These are phyloP conservation scores for Tolypocladium paradoxum DNA, from an alignment of 2,329 filamentous ascomycete genomes.

Conservation along the genomic window DNA sequence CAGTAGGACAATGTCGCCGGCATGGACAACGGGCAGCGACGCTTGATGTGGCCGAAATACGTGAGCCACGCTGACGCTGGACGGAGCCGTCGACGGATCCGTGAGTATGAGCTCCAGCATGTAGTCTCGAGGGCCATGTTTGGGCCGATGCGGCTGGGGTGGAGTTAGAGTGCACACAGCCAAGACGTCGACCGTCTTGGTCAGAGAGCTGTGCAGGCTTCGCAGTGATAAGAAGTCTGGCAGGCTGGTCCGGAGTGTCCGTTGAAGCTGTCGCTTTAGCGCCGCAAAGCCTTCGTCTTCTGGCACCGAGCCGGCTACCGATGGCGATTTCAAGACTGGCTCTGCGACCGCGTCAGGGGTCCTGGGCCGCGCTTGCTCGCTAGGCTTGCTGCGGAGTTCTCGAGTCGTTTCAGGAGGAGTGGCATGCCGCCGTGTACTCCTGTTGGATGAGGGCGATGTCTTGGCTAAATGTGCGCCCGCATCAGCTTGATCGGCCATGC, in stretches of 20 bases:
- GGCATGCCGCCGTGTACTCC: constrained; percentile 10
- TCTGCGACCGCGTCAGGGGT: constrained; percentile 11
- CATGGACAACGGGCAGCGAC: constrained; percentile 41
- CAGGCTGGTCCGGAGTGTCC: constrained; percentile 35
- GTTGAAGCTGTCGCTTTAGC: constrained; percentile 35
- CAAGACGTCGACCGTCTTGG: constrained; percentile 40
- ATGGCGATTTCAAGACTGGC: constrained; percentile 14
- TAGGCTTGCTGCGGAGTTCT: constrained; percentile 13
- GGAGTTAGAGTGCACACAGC: constrained; percentile 43
- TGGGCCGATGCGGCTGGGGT: constrained; percentile 40
- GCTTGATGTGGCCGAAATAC: constrained; percentile 49
- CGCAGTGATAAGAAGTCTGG: constrained; percentile 43
- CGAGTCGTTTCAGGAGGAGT: constrained; percentile 12
- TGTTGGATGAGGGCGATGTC: constrained; percentile 6
- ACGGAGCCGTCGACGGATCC: constrained; percentile 43
- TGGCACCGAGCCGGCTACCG: constrained; percentile 12
- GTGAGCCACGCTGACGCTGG: constrained; percentile 40
- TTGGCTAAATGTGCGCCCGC: not conserved
- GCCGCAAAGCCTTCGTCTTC: constrained; percentile 19
- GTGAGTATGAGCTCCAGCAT: constrained; percentile 47
- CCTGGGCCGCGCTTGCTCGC: constrained; percentile 8
- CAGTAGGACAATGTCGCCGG: constrained; percentile 49
- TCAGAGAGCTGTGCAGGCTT: constrained; percentile 36
- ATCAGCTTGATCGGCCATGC: constrained; percentile 6
- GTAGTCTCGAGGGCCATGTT: constrained; percentile 47